Evolutionary conservation across 306 rosid species (phyloP).

Genomic region (Hippophae rhamnoides): DNA sequence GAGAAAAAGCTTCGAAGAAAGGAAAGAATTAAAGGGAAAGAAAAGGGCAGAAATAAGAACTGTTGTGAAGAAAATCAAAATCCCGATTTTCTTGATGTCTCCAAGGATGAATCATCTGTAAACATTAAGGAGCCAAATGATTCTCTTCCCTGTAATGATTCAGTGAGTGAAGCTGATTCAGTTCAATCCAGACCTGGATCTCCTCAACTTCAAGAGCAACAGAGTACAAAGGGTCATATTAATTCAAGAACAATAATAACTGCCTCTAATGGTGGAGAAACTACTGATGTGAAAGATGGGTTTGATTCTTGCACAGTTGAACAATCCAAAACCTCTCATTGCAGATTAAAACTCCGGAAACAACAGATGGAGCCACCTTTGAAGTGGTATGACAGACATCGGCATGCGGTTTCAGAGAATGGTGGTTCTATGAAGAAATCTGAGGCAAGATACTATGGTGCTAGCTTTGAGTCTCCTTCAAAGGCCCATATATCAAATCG

Average conservation of each 20-base stretch:
- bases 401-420: slow-evolving; percentile 45
- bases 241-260: slow-evolving; percentile 34
- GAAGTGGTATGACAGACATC: slow-evolving; percentile 75
- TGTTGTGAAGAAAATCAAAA: slow-evolving; percentile 39
- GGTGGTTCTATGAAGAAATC: slow-evolving; percentile 36
- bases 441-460: slow-evolving; percentile 54
- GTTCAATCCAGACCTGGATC: slow-evolving; percentile 46
- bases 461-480: slow-evolving; percentile 46
- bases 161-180: slow-evolving; percentile 44
- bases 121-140: slow-evolving; percentile 46
- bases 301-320: slow-evolving; percentile 43
- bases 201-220: slow-evolving; percentile 40
- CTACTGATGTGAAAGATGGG: slow-evolving; percentile 33
- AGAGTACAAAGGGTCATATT: slow-evolving; percentile 30
- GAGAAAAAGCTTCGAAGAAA: slow-evolving; percentile 90
- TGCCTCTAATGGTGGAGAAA: slow-evolving; percentile 43
- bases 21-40: slow-evolving; percentile 94
- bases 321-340: slow-evolving; percentile 47
- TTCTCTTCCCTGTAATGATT: slow-evolving; percentile 32
- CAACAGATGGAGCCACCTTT: slow-evolving; percentile 55
- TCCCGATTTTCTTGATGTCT: slow-evolving; percentile 37
- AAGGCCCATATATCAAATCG: slow-evolving; percentile 41
- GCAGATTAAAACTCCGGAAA: slow-evolving; percentile 48
- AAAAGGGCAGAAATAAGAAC: slow-evolving; percentile 53
- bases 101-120: slow-evolving; percentile 49